Percentiles rank a stretch among this genome's conserved stretches.
These are phyloP conservation scores for Hebeloma cylindrosporum DNA, from an alignment of 768 basidiomycete genomes.

Conservation along the genomic window DNA sequence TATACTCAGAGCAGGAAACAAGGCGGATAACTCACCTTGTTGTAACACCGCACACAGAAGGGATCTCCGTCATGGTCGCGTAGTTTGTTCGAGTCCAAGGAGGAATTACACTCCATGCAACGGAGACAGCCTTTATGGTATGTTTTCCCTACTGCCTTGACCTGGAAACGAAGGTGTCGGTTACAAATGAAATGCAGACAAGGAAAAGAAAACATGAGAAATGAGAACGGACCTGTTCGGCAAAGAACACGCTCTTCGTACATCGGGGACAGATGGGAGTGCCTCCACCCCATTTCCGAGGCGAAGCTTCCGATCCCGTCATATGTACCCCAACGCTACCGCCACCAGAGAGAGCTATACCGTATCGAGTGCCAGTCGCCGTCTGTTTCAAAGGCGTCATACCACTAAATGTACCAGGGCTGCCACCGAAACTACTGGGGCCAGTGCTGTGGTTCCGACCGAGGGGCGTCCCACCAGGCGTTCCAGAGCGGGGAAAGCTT, in stretches of 20 bases:
- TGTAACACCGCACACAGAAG: constrained; percentile 70
- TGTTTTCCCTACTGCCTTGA: constrained; percentile 79
- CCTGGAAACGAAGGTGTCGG: constrained; percentile 39
- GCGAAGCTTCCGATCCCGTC: constrained; percentile 38
- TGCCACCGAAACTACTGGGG: background rate
- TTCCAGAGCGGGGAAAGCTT: constrained; percentile 1
- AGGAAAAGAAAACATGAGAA: background rate
- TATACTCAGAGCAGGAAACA: background rate
- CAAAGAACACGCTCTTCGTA: constrained; percentile 78
- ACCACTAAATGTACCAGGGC: constrained; percentile 16
- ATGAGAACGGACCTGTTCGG: constrained; percentile 66
- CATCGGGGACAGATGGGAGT: constrained; percentile 71
- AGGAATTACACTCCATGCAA: constrained; percentile 69
- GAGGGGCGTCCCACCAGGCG: constrained; percentile 6
- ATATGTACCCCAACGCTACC: constrained; percentile 29
- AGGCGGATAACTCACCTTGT: constrained; percentile 44
- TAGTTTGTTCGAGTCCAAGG: constrained; percentile 69
- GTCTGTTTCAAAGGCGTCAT: constrained; percentile 31
- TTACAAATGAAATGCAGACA: background rate
- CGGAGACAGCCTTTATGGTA: constrained; percentile 77
- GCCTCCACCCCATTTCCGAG: constrained; percentile 53
- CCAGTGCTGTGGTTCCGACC: constrained; percentile 1
- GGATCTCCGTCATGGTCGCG: constrained; percentile 77
- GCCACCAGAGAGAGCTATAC: constrained; percentile 47
- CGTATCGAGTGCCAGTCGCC: constrained; percentile 68